Base-by-base conservation (phyloP, 108 stramenopile genomes). In the Cyclotella baltica region DNA sequence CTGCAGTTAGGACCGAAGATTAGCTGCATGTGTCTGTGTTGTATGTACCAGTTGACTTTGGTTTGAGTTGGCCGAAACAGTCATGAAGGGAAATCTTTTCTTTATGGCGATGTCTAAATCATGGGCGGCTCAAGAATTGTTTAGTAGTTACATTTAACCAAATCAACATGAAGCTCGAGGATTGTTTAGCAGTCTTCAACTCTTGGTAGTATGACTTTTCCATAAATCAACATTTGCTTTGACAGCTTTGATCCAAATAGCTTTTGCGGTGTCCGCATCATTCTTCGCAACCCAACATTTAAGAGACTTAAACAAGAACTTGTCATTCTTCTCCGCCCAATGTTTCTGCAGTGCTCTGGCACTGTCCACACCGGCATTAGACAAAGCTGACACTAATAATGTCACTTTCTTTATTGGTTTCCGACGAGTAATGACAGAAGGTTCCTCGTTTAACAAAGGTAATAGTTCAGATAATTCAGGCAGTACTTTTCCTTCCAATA, bases 401-500 rank as follows among this genome's bases (percentile, higher is more conserved):
- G 67, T 72, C 2, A 88, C 91, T 70, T 95, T 95, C 33, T 85
- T 62, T 34, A 72, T 51, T 25, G 90, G 92, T 31, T 81, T 85
- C 31, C 85, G 88, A 0, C 86, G 68, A 30, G 92, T 96, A 20
- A 96, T 86, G 18, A 91, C 84, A 20, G 80, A 46, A 22, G 95
- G 91, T 29, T 82, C 87, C 40, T 93, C 95, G 53, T 91, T 96
- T 40, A 92, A 76, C 61, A 88, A 47, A 16, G 53, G 73, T 15
- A 57, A 8, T 16, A 93, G 71, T 29, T 36, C 75, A 27, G 59
- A 36, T 19, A 96, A 75, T 48, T 94, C 92, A 19, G 77, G 31
- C 28, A 96, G 55, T 6, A 94, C 87, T 52, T 93, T 94, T 34
- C 95, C 95, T 76, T 96, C 95, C 35, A 92, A 63, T 31, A 96